These are phyloP conservation scores for Epicoccum nigrum DNA, from an alignment of 2,329 filamentous ascomycete species.

Conservation along the genomic window DNA sequence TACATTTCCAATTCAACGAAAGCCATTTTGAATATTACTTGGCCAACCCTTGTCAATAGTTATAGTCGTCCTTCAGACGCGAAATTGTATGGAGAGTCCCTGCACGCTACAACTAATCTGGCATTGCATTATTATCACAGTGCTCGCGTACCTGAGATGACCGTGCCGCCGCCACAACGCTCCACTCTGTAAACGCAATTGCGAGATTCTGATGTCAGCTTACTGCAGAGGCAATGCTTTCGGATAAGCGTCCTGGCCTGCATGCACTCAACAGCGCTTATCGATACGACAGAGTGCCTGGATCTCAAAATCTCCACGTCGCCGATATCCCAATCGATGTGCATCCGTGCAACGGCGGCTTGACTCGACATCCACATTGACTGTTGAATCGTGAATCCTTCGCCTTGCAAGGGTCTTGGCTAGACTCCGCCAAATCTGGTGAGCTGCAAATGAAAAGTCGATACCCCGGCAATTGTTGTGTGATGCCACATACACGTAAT, in stretches of 20 bases:
- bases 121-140: slow-evolving; percentile 9
- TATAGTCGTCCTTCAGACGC: not conserved
- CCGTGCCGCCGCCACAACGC: slow-evolving; percentile 21
- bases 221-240: slow-evolving; percentile 25
- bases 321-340: slow-evolving; percentile 1
- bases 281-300: slow-evolving; percentile 3
- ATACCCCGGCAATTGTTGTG: not conserved
- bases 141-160: slow-evolving; percentile 16
- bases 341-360: slow-evolving; percentile 8
- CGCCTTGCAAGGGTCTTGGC: slow-evolving; percentile 13
- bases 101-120: slow-evolving; percentile 25
- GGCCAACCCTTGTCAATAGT: slow-evolving; percentile 1
- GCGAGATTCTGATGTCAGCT: slow-evolving; percentile 20
- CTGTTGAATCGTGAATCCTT: slow-evolving; percentile 30
- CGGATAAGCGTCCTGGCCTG: slow-evolving; percentile 30
- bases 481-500: slow-evolving; percentile 4
- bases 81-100: slow-evolving; percentile 20
- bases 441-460: slow-evolving; percentile 1
- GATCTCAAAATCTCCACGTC: slow-evolving; percentile 2
- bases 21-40: not conserved
- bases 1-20: not conserved
- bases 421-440: slow-evolving; percentile 10
- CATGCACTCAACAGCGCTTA: slow-evolving; percentile 28
- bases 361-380: slow-evolving; percentile 27
- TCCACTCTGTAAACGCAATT: slow-evolving; percentile 9